Percentiles rank a stretch among this genome's conserved stretches.
These are phyloP conservation scores for Gymnopilus dilepis DNA, from an alignment of 768 basidiomycete genomes.

Conservation along the genomic window DNA sequence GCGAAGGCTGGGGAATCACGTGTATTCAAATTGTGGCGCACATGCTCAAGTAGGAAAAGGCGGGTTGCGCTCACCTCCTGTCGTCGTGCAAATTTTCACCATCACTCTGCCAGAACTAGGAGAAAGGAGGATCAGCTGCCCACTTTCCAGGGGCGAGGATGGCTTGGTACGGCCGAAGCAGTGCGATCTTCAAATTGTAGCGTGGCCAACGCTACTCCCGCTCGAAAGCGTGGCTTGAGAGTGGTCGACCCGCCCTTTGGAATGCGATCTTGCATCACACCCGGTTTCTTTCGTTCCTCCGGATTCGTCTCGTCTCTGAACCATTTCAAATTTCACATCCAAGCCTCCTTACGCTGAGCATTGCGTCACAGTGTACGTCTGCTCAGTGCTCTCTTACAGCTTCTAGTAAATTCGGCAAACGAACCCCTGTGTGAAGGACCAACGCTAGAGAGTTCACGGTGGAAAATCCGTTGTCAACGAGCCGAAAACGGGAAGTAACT, in stretches of 20 bases:
- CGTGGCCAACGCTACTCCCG: too few relatives aligned
- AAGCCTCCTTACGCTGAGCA: too few relatives aligned
- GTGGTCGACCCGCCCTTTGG: too few relatives aligned
- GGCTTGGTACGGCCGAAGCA: too few relatives aligned
- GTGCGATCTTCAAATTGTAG: too few relatives aligned
- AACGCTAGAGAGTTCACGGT: too few relatives aligned
- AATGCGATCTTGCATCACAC: too few relatives aligned
- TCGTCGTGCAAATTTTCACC: background rate
- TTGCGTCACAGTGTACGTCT: background rate
- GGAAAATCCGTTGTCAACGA: background rate
- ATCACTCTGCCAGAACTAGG: background rate
- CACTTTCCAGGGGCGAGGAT: too few relatives aligned
- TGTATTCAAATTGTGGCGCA: slow-evolving; percentile 8
- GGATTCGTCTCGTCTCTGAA: too few relatives aligned
- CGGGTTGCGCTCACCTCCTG: background rate
- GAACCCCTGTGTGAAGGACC: background rate
- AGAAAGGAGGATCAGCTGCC: background rate
- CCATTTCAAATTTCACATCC: too few relatives aligned
- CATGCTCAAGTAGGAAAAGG: background rate
- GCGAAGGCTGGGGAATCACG: slow-evolving; percentile 2
- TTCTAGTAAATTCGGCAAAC: background rate
- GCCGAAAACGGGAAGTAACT: background rate
- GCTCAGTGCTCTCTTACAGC: background rate
- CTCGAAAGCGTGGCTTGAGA: too few relatives aligned
- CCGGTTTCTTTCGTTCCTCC: too few relatives aligned